phyloP scores from a whole-genome alignment of 1,284 basidiomycete species.

The Fomitopsis palustris region DNA sequence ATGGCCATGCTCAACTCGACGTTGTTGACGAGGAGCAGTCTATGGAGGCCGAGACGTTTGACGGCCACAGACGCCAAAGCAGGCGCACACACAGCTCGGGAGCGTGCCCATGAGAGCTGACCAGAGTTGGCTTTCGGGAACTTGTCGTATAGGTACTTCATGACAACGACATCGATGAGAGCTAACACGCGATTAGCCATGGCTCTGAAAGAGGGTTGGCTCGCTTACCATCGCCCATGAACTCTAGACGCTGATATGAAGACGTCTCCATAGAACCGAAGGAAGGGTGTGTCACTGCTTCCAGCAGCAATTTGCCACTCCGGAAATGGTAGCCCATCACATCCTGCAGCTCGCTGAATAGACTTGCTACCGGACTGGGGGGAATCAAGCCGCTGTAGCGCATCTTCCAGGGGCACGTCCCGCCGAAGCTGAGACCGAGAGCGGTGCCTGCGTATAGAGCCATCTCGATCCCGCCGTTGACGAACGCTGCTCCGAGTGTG shows the following conservation, averaged over 20 bases:
- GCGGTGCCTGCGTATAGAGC: constrained; percentile 61
- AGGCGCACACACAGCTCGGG: constrained; percentile 70
- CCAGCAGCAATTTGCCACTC: constrained; percentile 56
- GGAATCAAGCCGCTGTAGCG: constrained; percentile 40
- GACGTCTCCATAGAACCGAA: constrained; percentile 50
- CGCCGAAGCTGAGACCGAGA: constrained; percentile 71
- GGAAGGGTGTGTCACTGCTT: constrained; percentile 81
- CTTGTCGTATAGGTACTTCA: constrained; percentile 67
- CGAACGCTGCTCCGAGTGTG: constrained; percentile 68
- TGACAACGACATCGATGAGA: constrained; percentile 72
- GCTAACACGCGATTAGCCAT: constrained; percentile 36
- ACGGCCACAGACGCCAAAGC: constrained; percentile 70
- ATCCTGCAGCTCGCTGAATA: constrained; percentile 58
- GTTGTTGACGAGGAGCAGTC: constrained; percentile 66
- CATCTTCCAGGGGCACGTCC: constrained; percentile 54
- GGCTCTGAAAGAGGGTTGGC: not conserved
- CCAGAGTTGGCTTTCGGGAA: constrained; percentile 71
- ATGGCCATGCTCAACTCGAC: constrained; percentile 67
- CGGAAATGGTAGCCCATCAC: constrained; percentile 70
- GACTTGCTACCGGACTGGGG: constrained; percentile 34
- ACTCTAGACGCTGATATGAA: constrained; percentile 83
- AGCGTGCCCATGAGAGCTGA: constrained; percentile 67
- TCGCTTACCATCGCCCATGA: constrained; percentile 76
- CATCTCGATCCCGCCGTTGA: constrained; percentile 65
- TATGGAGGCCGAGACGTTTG: constrained; percentile 63